Conservation (phyloP, 1,139 yeast species). For the Diutina catenulata region DNA sequence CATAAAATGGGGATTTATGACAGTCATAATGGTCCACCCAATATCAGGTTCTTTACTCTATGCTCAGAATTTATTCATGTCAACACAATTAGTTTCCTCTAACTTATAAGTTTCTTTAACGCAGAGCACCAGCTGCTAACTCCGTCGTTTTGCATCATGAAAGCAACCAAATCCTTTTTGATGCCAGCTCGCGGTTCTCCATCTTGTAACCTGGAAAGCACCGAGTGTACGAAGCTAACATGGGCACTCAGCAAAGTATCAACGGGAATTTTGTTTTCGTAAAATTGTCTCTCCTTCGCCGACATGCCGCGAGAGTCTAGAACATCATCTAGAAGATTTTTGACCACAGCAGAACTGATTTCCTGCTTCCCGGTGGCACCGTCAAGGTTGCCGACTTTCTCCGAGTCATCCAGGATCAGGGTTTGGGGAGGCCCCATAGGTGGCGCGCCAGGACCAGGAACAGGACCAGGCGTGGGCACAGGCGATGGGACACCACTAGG, state of each 20-base stretch:
- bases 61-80: too few relatives aligned
- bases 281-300: constrained; percentile 7
- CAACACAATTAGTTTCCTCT: too few relatives aligned
- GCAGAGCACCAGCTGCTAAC: constrained; percentile 48
- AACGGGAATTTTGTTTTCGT: constrained; percentile 8
- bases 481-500: too few relatives aligned
- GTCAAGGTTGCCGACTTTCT: too few relatives aligned
- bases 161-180: constrained; percentile 24
- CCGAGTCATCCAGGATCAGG: too few relatives aligned
- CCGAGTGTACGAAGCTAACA: constrained; percentile 7
- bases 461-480: too few relatives aligned
- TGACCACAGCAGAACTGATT: not conserved
- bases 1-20: too few relatives aligned
- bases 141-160: constrained; percentile 40
- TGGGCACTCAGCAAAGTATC: constrained; percentile 7
- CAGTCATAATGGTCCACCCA: too few relatives aligned
- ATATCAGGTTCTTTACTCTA: too few relatives aligned
- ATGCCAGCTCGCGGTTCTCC: constrained; percentile 7
- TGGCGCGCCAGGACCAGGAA: too few relatives aligned
- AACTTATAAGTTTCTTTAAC: constrained; percentile 35
- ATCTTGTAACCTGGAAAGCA: constrained; percentile 7
- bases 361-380: too few relatives aligned
- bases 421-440: too few relatives aligned
- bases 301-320: constrained; percentile 6
- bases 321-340: constrained; percentile 4